Conservation (phyloP, 257 asterid genomes). For the Capsicum pubescens region DNA sequence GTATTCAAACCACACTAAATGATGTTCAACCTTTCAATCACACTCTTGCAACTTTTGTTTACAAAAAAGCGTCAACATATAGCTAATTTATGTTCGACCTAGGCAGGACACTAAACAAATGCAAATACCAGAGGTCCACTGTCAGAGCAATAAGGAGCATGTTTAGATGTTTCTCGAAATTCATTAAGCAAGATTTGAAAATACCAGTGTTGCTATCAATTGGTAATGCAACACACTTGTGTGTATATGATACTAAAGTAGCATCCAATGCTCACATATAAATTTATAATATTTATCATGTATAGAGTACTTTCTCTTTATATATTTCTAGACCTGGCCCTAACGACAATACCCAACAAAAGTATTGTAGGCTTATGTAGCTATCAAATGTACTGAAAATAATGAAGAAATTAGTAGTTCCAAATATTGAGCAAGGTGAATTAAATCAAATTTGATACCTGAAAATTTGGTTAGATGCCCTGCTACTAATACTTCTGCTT, state of each 20-base stretch:
- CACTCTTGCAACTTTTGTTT: background rate
- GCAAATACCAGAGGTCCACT: background rate
- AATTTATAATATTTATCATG: too few species aligned
- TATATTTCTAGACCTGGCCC: too few species aligned
- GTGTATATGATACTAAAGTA: background rate
- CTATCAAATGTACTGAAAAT: too few species aligned
- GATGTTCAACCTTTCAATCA: background rate
- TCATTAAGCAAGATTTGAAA: background rate
- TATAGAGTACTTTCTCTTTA: too few species aligned
- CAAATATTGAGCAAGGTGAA: too few species aligned
- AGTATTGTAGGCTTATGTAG: too few species aligned
- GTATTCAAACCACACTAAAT: background rate
- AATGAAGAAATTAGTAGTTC: too few species aligned
- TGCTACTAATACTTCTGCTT: too few species aligned
- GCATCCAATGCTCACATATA: background rate
- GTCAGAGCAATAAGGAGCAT: background rate
- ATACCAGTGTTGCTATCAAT: conserved; percentile 15
- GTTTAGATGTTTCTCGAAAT: background rate
- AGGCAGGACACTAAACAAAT: background rate
- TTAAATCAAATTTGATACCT: too few species aligned
- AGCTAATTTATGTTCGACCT: background rate
- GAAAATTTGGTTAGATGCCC: too few species aligned
- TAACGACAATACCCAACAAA: too few species aligned
- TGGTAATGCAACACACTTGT: background rate
- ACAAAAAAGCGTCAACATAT: background rate